A percentile compares a stretch with the other conserved stretches of the same genome.
phyloP scores from a whole-genome alignment of 371 early-diverging fungal species.

The Saksenaea oblongispora region DNA sequence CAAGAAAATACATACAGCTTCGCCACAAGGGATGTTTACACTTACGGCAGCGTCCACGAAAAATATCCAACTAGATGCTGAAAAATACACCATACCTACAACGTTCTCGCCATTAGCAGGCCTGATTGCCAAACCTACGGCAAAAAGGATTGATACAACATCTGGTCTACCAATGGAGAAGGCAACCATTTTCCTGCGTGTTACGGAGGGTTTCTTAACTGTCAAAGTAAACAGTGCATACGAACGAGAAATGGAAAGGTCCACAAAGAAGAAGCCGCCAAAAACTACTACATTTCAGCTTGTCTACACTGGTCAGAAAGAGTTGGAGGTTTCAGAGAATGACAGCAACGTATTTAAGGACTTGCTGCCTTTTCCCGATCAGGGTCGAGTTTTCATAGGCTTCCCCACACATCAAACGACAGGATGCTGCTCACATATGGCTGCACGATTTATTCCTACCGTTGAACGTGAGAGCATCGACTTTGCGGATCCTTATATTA shows the following conservation, averaged over 20 bases:
- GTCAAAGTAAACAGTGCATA: slow-evolving; percentile 60
- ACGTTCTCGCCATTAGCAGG: slow-evolving; percentile 27
- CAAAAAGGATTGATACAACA: slow-evolving; percentile 11
- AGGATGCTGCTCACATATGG: slow-evolving; percentile 82
- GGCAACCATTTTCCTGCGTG: slow-evolving; percentile 71
- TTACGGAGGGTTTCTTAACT: slow-evolving; percentile 64
- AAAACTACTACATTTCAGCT: slow-evolving; percentile 71
- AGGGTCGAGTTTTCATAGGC: slow-evolving; percentile 88
- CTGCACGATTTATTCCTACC: slow-evolving; percentile 88
- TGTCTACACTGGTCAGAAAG: slow-evolving; percentile 75
- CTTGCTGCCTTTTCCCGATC: slow-evolving; percentile 72
- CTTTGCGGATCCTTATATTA: slow-evolving; percentile 85
- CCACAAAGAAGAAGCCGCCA: slow-evolving; percentile 90
- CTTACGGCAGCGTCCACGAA: slow-evolving; percentile 60
- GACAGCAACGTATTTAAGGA: slow-evolving; percentile 65
- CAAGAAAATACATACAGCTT: slow-evolving; percentile 46
- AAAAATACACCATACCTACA: slow-evolving; percentile 47
- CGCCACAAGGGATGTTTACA: slow-evolving; percentile 74
- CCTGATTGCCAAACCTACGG: slow-evolving; percentile 15
- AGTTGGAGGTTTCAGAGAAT: slow-evolving; percentile 72
- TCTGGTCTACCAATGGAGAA: slow-evolving; percentile 39
- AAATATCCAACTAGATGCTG: slow-evolving; percentile 74
- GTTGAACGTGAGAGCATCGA: slow-evolving; percentile 91
- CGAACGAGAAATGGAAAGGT: slow-evolving; percentile 82
- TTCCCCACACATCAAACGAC: slow-evolving; percentile 93